phyloP scores from a whole-genome alignment of 768 basidiomycete species.

The Omphalotus guepiniiformis region DNA sequence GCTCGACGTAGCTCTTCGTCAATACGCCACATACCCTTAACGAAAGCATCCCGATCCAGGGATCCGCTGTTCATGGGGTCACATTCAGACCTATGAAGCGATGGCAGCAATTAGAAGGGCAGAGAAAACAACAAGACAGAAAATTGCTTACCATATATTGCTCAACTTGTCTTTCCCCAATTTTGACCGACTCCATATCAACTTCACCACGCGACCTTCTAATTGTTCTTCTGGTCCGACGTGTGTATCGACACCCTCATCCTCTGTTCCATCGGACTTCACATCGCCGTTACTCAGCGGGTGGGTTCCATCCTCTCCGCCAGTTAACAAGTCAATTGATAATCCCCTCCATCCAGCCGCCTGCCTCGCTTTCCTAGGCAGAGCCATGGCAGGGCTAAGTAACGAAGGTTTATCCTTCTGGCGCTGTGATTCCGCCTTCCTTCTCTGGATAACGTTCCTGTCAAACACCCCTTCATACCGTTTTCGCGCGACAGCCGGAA shows the following conservation, averaged over 20 bases:
- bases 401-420: constrained; percentile 28
- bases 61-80: constrained; percentile 51
- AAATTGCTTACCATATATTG: constrained; percentile 58
- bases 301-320: constrained; percentile 3
- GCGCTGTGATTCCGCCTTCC: constrained; percentile 33
- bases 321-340: constrained; percentile 61
- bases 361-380: constrained; percentile 39
- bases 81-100: constrained; percentile 62
- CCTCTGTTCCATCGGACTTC: constrained; percentile 19
- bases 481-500: constrained; percentile 57
- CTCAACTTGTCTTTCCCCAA: constrained; percentile 48
- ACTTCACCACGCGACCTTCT: constrained; percentile 50
- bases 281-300: constrained; percentile 10
- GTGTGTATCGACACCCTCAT: constrained; percentile 25
- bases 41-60: constrained; percentile 64
- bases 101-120: neutral
- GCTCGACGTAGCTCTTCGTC: constrained; percentile 76
- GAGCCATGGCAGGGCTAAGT: constrained; percentile 19
- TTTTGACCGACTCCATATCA: constrained; percentile 61
- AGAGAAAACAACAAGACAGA: constrained; percentile 2
- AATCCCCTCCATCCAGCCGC: constrained; percentile 75
- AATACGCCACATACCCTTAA: constrained; percentile 81
- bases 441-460: constrained; percentile 49
- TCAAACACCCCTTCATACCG: constrained; percentile 70
- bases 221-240: constrained; percentile 33